phyloP scores from a whole-genome alignment of 2,329 filamentous ascomycete species.

The Aspergillus sp. region DNA sequence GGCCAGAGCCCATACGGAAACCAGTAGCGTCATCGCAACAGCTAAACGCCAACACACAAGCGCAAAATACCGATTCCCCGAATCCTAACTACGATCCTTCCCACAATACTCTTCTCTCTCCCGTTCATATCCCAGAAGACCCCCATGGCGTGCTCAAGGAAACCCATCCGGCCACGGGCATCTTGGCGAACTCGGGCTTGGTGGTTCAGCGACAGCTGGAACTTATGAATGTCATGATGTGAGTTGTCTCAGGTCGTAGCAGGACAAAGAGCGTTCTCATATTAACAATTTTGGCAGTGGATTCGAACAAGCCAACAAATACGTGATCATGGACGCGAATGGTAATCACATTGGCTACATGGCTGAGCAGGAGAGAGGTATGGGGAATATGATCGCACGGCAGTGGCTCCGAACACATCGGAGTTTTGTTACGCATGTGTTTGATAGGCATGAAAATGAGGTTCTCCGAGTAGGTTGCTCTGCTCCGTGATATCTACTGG shows the following conservation, averaged over 20 bases:
- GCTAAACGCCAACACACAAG: slow-evolving; percentile 10
- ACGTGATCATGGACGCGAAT: slow-evolving; percentile 63
- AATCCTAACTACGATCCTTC: slow-evolving; percentile 42
- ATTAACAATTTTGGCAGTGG: slow-evolving; percentile 36
- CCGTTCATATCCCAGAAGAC: slow-evolving; percentile 62
- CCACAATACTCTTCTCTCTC: slow-evolving; percentile 54
- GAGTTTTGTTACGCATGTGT: slow-evolving; percentile 65
- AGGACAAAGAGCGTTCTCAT: too few relatives aligned
- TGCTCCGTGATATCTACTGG: neutral
- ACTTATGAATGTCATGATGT: slow-evolving; percentile 64
- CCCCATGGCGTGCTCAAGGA: slow-evolving; percentile 58
- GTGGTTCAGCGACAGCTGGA: slow-evolving; percentile 64
- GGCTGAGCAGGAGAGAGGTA: slow-evolving; percentile 61
- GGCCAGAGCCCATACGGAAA: slow-evolving; percentile 22
- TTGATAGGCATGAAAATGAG: slow-evolving; percentile 60
- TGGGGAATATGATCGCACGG: slow-evolving; percentile 56
- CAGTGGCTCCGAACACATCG: slow-evolving; percentile 63
- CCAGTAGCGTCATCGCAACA: slow-evolving; percentile 6
- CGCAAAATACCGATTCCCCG: slow-evolving; percentile 30
- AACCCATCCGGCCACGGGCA: slow-evolving; percentile 56
- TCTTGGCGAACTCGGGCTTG: slow-evolving; percentile 61
- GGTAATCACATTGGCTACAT: slow-evolving; percentile 65
- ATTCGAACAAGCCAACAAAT: slow-evolving; percentile 66
- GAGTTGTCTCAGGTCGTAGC: slow-evolving; percentile 13
- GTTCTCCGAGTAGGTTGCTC: slow-evolving; percentile 49